Conservation (phyloP, 371 early-diverging fungal genomes). For the Funneliformis caledonium region DNA sequence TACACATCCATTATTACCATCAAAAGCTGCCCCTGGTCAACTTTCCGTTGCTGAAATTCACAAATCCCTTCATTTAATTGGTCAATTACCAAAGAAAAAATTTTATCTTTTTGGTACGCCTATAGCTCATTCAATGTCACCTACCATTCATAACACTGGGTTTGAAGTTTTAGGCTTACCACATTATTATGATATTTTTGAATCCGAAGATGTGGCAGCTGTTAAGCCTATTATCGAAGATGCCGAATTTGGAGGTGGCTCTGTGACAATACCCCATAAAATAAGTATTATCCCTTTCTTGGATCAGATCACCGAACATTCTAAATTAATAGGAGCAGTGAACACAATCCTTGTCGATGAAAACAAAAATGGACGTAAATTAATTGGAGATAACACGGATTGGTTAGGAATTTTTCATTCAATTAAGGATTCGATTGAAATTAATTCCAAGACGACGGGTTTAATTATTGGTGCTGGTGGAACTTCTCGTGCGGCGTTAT, state of each 20-base stretch:
- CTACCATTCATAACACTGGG: constrained; percentile 90
- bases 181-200: constrained; percentile 73
- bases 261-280: constrained; percentile 96
- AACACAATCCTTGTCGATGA: constrained; percentile 79
- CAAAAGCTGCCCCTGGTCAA: constrained; percentile 94
- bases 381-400: constrained; percentile 94
- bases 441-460: constrained; percentile 46
- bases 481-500: constrained; percentile 91
- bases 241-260: constrained; percentile 90
- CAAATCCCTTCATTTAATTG: constrained; percentile 69
- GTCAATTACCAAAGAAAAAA: constrained; percentile 64
- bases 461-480: constrained; percentile 97
- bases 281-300: constrained; percentile 77
- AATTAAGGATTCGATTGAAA: constrained; percentile 56
- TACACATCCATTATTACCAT: constrained; percentile 82
- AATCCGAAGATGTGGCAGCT: constrained; percentile 65
- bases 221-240: constrained; percentile 60
- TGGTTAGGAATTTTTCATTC: constrained; percentile 84
- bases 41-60: constrained; percentile 85
- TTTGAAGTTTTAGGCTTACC: constrained; percentile 87
- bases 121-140: constrained; percentile 88
- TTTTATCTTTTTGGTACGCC: constrained; percentile 94
- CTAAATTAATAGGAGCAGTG: constrained; percentile 88
- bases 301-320: constrained; percentile 74
- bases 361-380: constrained; percentile 49